phyloP scores from a whole-genome alignment of 768 basidiomycete genomes.

The Tricholoma bakamatsutake region DNA sequence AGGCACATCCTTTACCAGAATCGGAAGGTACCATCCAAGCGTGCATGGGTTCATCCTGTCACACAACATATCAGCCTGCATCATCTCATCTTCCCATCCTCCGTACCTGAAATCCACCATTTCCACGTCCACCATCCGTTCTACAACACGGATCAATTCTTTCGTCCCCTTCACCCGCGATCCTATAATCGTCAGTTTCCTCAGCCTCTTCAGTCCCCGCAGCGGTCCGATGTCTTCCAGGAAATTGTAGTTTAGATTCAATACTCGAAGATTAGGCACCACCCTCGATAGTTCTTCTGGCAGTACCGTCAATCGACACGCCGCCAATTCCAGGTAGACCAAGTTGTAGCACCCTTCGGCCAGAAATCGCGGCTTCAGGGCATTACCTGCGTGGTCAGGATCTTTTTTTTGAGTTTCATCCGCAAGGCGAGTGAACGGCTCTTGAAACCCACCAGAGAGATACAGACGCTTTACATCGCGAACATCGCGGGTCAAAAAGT shows the following conservation, averaged over 20 bases:
- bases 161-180: slow-evolving; percentile 72
- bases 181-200: slow-evolving; percentile 85
- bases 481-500: slow-evolving; percentile 60
- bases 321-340: slow-evolving; percentile 88
- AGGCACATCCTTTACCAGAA: slow-evolving; percentile 65
- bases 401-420: too few relatives aligned
- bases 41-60: slow-evolving; percentile 92
- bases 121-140: slow-evolving; percentile 73
- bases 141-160: slow-evolving; percentile 64
- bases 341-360: slow-evolving; percentile 81
- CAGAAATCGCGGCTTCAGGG: slow-evolving; percentile 54
- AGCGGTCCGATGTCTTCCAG: slow-evolving; percentile 66
- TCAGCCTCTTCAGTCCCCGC: slow-evolving; percentile 66
- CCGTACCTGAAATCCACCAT: slow-evolving; percentile 81
- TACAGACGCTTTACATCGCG: slow-evolving; percentile 93
- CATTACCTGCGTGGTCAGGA: slow-evolving; percentile 50
- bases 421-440: neutral
- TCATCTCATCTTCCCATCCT: slow-evolving; percentile 7
- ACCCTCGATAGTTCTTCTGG: slow-evolving; percentile 61
- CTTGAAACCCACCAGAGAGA: slow-evolving; percentile 69
- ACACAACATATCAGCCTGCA: neutral
- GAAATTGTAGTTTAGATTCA: slow-evolving; percentile 98
- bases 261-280: slow-evolving; percentile 79
- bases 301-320: slow-evolving; percentile 69
- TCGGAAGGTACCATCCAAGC: slow-evolving; percentile 90